Percentiles rank a stretch among this genome's conserved stretches.
Conservation (phyloP, 495 filamentous ascomycete species). For the Parachaetomium inaequale region DNA sequence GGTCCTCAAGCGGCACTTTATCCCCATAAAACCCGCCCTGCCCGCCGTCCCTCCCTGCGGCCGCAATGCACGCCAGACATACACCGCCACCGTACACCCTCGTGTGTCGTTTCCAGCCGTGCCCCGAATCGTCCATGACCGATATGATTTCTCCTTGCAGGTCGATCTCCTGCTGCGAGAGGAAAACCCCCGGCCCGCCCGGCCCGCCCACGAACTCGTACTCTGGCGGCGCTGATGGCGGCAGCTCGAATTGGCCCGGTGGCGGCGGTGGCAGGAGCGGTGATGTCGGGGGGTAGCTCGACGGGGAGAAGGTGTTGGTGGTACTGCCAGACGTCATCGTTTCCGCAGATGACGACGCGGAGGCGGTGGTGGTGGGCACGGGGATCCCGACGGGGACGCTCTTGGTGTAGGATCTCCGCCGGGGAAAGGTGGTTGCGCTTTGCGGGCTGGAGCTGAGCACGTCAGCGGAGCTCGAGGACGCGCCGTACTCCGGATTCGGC, state of each 20-base stretch:
- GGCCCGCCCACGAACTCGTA: constrained; percentile 32
- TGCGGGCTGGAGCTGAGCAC: constrained; percentile 26
- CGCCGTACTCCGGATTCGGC: constrained; percentile 40
- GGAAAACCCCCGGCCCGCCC: constrained; percentile 24
- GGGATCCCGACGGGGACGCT: constrained; percentile 38
- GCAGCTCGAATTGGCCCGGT: constrained; percentile 12
- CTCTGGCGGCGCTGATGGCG: constrained; percentile 25
- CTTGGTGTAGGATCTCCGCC: constrained; percentile 44
- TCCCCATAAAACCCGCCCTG: constrained; percentile 50
- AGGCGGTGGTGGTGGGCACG: constrained; percentile 12
- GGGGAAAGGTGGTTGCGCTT: constrained; percentile 31
- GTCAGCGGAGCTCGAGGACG: constrained; percentile 31
- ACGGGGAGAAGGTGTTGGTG: constrained; percentile 34
- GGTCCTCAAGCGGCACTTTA: constrained; percentile 46
- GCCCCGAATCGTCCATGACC: constrained; percentile 42
- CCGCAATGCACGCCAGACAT: constrained; percentile 46
- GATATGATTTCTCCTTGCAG: constrained; percentile 45
- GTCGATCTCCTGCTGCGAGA: constrained; percentile 32
- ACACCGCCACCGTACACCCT: constrained; percentile 49
- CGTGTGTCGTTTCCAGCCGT: constrained; percentile 49
- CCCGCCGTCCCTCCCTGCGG: constrained; percentile 31
- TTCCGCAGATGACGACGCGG: constrained; percentile 20
- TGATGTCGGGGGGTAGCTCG: constrained; percentile 44
- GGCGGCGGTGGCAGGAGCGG: constrained; percentile 41
- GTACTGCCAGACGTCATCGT: constrained; percentile 20